These are phyloP conservation scores for Cercospora sesami DNA, from an alignment of 2,329 filamentous ascomycete species.

Conservation along the genomic window DNA sequence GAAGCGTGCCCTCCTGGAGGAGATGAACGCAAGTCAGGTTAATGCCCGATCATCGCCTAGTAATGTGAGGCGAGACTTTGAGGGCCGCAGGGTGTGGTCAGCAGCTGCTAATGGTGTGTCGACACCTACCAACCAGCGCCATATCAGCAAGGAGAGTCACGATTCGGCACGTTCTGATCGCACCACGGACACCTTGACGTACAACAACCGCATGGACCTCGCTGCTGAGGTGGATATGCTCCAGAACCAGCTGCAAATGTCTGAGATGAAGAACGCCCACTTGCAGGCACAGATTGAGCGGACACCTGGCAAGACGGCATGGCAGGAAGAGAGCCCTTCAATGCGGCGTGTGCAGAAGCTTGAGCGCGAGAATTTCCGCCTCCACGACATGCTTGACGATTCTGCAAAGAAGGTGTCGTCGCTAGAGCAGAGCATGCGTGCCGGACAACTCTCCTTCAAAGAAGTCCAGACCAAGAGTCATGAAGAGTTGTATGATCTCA, in stretches of 20 bases:
- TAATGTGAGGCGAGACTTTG: constrained; percentile 63
- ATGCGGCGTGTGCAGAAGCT: constrained; percentile 82
- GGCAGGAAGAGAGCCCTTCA: constrained; percentile 75
- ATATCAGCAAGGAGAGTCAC: constrained; percentile 64
- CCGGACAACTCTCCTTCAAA: constrained; percentile 81
- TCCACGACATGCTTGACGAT: constrained; percentile 93
- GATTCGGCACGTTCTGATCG: constrained; percentile 83
- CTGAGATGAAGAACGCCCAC: constrained; percentile 93
- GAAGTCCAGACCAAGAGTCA: constrained; percentile 92
- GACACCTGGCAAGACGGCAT: constrained; percentile 58
- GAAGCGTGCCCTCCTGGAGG: constrained; percentile 75
- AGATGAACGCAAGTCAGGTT: constrained; percentile 81
- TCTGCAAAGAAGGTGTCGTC: constrained; percentile 89
- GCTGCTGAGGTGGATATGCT: constrained; percentile 88
- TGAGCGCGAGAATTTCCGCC: constrained; percentile 83
- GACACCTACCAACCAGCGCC: constrained; percentile 71
- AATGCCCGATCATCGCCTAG: constrained; percentile 71
- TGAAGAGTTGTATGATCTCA: constrained; percentile 87
- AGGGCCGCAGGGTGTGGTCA: constrained; percentile 64
- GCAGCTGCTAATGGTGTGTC: constrained; percentile 60
- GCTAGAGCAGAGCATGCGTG: constrained; percentile 81
- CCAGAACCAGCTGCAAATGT: constrained; percentile 90
- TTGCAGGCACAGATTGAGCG: constrained; percentile 83
- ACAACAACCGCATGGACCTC: constrained; percentile 86
- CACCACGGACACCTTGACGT: constrained; percentile 78